These are phyloP conservation scores for Serendipita vermifera DNA, from an alignment of 768 basidiomycete genomes.

Conservation along the genomic window DNA sequence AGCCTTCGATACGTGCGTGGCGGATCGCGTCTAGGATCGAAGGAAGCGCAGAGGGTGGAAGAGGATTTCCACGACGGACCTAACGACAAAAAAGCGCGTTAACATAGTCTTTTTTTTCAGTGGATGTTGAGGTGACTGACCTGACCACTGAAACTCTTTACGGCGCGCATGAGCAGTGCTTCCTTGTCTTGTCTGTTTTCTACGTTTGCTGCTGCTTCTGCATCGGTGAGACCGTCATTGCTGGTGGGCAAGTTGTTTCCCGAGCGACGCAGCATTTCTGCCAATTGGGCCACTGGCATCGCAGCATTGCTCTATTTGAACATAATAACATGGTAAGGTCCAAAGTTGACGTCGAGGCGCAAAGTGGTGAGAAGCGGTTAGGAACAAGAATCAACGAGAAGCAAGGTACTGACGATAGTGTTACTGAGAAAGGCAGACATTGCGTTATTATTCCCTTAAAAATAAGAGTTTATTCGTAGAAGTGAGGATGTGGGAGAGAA, in stretches of 20 bases:
- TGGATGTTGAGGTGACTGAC: neutral
- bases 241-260: neutral
- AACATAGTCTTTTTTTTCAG: neutral
- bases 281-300: neutral
- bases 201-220: neutral
- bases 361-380: no score
- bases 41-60: neutral
- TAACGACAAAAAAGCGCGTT: neutral
- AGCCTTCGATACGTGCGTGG: neutral
- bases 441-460: no score
- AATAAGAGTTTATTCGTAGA: no score
- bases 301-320: no score
- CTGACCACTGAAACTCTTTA: neutral
- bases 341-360: no score
- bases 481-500: no score
- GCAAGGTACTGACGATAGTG: no score
- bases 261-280: neutral
- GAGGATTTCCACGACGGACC: slow-evolving; percentile 1
- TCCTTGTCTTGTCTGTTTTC: neutral
- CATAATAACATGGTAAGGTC: no score
- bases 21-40: slow-evolving; percentile 8
- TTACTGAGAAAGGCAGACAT: no score
- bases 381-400: no score
- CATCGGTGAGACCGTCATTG: neutral
- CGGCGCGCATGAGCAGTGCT: neutral